These are phyloP conservation scores for Globisporangium apiculatum DNA, from an alignment of 352 stramenopile species.

Conservation along the genomic window DNA sequence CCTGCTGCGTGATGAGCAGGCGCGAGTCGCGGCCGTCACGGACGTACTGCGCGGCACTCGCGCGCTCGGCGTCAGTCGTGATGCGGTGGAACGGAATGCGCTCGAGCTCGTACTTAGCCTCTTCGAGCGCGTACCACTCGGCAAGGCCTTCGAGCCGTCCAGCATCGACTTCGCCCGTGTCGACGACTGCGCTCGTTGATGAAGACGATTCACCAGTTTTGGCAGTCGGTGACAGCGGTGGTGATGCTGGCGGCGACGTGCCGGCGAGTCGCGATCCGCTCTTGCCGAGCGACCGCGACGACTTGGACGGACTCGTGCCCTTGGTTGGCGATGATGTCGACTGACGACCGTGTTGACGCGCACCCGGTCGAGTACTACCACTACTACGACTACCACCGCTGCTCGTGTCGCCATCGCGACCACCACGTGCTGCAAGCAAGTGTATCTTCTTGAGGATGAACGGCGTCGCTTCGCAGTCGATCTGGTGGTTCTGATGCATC, in stretches of 20 bases:
- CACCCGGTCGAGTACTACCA: neutral
- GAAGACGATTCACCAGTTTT: neutral
- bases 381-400: neutral
- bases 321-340: constrained; percentile 2
- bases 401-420: neutral
- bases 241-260: neutral
- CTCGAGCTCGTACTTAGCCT: constrained; percentile 57
- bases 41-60: constrained; percentile 41
- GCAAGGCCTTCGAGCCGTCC: constrained; percentile 47
- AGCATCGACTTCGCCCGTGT: constrained; percentile 23
- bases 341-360: neutral
- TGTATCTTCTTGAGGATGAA: constrained; percentile 70
- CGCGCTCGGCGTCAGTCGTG: constrained; percentile 41
- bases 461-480: constrained; percentile 57
- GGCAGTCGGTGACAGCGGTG: neutral
- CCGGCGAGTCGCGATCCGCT: neutral
- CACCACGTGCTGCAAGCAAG: constrained; percentile 16
- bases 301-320: neutral
- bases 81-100: constrained; percentile 61
- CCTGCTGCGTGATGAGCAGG: constrained; percentile 50
- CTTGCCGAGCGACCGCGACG: neutral
- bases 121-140: constrained; percentile 72
- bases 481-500: constrained; percentile 56
- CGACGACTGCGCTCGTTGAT: neutral
- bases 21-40: constrained; percentile 50